Evolutionary conservation across 768 basidiomycete species (phyloP).

Genomic region (Amanita jacksonii): DNA sequence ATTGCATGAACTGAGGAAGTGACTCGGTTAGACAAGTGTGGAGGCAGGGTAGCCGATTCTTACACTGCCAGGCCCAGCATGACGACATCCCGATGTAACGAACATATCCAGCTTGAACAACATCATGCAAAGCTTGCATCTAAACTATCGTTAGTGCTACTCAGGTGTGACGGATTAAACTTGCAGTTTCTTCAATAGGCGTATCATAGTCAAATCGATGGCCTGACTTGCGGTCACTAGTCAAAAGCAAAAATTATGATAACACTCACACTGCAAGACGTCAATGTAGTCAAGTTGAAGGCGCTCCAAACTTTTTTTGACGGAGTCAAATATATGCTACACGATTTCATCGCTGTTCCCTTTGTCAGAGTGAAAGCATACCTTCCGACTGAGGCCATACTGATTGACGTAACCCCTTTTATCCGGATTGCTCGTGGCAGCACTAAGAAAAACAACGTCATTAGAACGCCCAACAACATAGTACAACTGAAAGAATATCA

Average conservation of each 20-base stretch:
- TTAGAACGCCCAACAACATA: constrained; percentile 21
- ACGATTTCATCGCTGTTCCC: constrained; percentile 12
- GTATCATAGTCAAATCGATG: constrained; percentile 50
- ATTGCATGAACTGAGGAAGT: constrained; percentile 35
- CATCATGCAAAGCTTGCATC: constrained; percentile 64
- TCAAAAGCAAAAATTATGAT: constrained; percentile 5
- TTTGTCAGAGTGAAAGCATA: background rate
- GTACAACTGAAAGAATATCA: constrained; percentile 26
- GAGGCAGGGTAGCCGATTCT: constrained; percentile 7
- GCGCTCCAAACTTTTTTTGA: constrained; percentile 52
- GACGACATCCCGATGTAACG: constrained; percentile 53
- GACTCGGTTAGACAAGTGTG: background rate
- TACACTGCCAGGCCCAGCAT: constrained; percentile 48
- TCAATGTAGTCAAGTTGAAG: constrained; percentile 56
- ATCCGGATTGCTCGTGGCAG: constrained; percentile 20
- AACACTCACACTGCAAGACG: constrained; percentile 3
- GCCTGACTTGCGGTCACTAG: constrained; percentile 25
- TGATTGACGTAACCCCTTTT: constrained; percentile 46
- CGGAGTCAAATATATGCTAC: constrained; percentile 65
- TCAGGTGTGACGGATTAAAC: background rate
- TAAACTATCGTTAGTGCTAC: constrained; percentile 10
- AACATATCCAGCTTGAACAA: constrained; percentile 55
- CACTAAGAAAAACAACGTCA: constrained; percentile 7
- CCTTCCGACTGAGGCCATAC: constrained; percentile 32
- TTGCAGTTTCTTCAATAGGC: constrained; percentile 47